Evolutionary conservation across 345 rosid genomes (phyloP).

Genomic region (Gynandropsis gynandra): DNA sequence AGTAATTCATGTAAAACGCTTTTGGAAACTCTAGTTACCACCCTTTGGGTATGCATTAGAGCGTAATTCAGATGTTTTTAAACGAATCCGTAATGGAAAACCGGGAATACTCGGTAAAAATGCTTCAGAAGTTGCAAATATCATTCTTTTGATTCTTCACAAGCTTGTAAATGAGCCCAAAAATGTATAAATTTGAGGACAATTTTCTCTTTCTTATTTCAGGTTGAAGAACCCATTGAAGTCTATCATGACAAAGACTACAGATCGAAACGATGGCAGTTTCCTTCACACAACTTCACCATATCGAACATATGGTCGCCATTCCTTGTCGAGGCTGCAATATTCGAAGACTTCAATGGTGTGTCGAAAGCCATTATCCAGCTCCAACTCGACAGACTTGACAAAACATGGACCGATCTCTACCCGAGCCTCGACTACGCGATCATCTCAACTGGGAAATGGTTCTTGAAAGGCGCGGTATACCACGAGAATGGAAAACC

Average conservation of each 20-base stretch:
- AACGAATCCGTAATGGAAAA: too few species aligned
- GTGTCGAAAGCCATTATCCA: conserved; percentile 71
- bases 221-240: conserved; percentile 72
- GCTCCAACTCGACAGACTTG: conserved; percentile 78
- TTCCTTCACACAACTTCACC: conserved; percentile 58
- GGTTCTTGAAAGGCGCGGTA: conserved; percentile 83
- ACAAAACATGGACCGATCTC: conserved; percentile 55
- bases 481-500: conserved; percentile 58
- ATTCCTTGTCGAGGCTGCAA: conserved; percentile 81
- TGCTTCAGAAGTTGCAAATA: too few species aligned
- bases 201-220: conserved; percentile 4
- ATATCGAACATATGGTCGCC: conserved; percentile 85
- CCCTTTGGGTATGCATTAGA: too few species aligned
- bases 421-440: conserved; percentile 53
- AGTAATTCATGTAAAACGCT: too few species aligned
- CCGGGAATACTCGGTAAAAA: too few species aligned
- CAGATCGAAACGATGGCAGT: conserved; percentile 74
- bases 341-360: conserved; percentile 76
- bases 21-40: too few species aligned
- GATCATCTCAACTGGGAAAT: conserved; percentile 87
- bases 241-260: conserved; percentile 82
- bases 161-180: too few species aligned
- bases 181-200: not conserved
- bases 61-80: too few species aligned
- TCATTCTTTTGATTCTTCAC: too few species aligned